Evolutionary conservation across 1,284 basidiomycete genomes (phyloP), one percentile per base, ranked within the genome.

Genomic region (Athelia psychrophila): DNA sequence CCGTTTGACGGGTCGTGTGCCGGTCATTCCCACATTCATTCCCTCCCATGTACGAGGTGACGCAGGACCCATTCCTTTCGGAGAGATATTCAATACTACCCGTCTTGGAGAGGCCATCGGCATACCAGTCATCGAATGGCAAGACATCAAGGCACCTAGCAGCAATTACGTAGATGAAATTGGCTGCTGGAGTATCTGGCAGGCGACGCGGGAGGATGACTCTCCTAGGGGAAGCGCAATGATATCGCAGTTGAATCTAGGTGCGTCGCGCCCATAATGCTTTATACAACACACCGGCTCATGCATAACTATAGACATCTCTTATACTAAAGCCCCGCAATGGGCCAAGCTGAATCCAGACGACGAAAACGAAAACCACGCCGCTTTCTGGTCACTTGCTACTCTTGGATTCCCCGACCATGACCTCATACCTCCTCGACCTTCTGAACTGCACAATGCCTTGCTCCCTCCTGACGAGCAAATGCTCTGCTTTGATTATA

Each of bases 131-230:
- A 57, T 84, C 3, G 81, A 83, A 64, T 84, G 81, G 81, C 70
- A 74, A 47, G 70, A 80, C 52, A 74, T 81, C 48, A 81, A 82
- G 60, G 69, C 76, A 52, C 58, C 61, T 5, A 61, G 65, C 30
- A 76, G 73, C 51, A 55, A 65, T 3, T 60, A 60, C 23, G 38
- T 73, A 24, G 86, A 90, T 25, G 75, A 80, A 16, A 56, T 89
- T 19, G 86, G 86, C 18, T 89, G 86, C 65, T 88, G 86, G 86
- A 79, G 76, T 61, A 64, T 79, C 16, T 84, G 81, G 82, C 72
- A 82, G 59, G 70, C 72, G 23, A 75, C 80, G 6, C 77, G 82
- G 54, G 62, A 64, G 35, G 78, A 81, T 25, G 58, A 66, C 19
- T 57, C 58, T 15, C 77, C 85, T 12, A 75, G 84, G 19, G 54